A percentile compares a stretch with the other conserved stretches of the same genome.
Conservation (phyloP, 495 filamentous ascomycete species). For the Hyaloscypha variabilis region DNA sequence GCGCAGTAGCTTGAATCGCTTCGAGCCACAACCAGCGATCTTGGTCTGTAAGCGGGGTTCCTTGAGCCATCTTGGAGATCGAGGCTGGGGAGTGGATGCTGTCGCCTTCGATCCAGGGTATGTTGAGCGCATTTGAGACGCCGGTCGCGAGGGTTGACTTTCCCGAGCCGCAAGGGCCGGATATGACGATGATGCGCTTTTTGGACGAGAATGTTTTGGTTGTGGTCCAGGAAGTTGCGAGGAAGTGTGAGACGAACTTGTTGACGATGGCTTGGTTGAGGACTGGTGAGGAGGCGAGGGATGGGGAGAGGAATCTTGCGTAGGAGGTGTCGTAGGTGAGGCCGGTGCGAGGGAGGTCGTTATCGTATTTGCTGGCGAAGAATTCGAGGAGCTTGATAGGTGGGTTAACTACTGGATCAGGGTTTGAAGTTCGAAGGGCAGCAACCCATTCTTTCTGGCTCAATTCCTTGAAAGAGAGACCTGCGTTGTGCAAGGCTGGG, state of each 20-base stretch:
- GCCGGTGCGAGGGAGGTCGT: conserved; percentile 32
- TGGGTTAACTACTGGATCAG: not conserved
- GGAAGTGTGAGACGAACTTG: conserved; percentile 14
- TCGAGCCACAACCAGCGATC: conserved; percentile 98
- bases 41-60: conserved; percentile 82
- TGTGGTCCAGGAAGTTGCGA: conserved; percentile 2
- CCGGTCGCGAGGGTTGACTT: conserved; percentile 87
- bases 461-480: not conserved
- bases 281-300: conserved; percentile 6
- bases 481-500: not conserved
- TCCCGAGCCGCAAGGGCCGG: conserved; percentile 90
- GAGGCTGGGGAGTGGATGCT: conserved; percentile 84
- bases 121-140: conserved; percentile 64
- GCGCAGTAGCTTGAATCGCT: conserved; percentile 75
- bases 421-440: not conserved
- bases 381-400: conserved; percentile 40
- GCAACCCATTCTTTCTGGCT: not conserved
- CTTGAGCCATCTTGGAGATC: conserved; percentile 86
- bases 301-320: conserved; percentile 7
- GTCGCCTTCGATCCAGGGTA: conserved; percentile 91
- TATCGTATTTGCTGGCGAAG: conserved; percentile 49
- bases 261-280: conserved; percentile 7
- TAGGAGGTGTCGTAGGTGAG: conserved; percentile 30
- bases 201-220: not conserved
- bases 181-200: conserved; percentile 60